Conservation (phyloP, 768 basidiomycete species). For the Cantharellus anzutake region DNA sequence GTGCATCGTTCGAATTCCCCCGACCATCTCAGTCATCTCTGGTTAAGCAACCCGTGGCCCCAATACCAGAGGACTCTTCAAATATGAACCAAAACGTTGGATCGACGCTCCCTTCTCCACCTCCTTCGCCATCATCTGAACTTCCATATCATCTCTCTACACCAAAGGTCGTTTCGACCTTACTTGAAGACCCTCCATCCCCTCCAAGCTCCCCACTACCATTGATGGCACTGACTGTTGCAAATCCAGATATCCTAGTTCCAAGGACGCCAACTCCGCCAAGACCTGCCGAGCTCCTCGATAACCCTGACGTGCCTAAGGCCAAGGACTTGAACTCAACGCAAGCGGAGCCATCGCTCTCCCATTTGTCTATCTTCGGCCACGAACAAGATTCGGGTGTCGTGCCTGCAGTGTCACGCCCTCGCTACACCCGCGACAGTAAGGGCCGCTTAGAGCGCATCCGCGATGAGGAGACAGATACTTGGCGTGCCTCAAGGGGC, state of each 20-base stretch:
- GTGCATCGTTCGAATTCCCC: too few relatives aligned
- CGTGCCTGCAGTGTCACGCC: not conserved
- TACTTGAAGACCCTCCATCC: not conserved
- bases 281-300: not conserved
- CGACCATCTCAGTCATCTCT: too few relatives aligned
- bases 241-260: constrained; percentile 25
- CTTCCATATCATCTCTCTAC: not conserved
- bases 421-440: not conserved
- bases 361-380: too few relatives aligned
- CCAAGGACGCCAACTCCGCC: constrained; percentile 27
- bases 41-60: too few relatives aligned
- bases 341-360: not conserved
- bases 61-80: too few relatives aligned
- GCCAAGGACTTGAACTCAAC: not conserved
- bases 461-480: not conserved
- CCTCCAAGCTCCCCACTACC: constrained; percentile 12
- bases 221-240: constrained; percentile 40
- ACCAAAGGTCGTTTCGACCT: not conserved
- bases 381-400: not conserved
- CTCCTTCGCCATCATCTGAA: not conserved
- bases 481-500: not conserved
- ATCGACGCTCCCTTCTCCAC: too few relatives aligned
- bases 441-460: not conserved
- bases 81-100: too few relatives aligned
- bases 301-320: not conserved